Base-by-base conservation (phyloP, 108 stramenopile species). In the Skeletonema grethae region DNA sequence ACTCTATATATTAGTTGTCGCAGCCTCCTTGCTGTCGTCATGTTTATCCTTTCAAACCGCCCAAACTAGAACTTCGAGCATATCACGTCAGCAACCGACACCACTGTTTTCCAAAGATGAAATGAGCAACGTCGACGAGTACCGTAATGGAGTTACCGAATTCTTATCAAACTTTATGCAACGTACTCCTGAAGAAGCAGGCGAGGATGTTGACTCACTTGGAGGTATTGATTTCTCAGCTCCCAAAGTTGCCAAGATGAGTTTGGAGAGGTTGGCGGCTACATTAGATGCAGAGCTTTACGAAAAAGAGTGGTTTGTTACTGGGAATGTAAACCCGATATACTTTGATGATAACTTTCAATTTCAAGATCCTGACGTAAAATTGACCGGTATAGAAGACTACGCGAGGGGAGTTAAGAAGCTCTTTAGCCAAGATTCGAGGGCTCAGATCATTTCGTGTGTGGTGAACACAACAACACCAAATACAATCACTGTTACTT, bases 301-400 rank as follows among this genome's bases (percentile, higher is more conserved):
- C 59, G 85, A 90, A 28, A 87, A 77, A 38, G 94, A 95, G 63
- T 95, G 94, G 94, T 95, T 95, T 71, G 94, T 95, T 24, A 91
- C 94, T 1, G 94, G 94, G 24, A 79, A 81, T 18, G 90, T 92
- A 5, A 91, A 89, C 75, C 91, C 91, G 18, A 65, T 62, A 1
- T 89, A 87, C 61, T 95, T 95, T 70, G 66, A 82, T 5, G 92
- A 90, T 15, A 45, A 45, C 10, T 95, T 95, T 82, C 65, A 78
- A 53, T 95, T 95, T 79, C 82, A 90, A 69, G 95, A 95, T 81
- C 95, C 95, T 1, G 90, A 95, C 67, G 95, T 95, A 0, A 82
- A 88, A 28, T 43, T 95, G 6, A 73, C 73, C 7, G 92, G 95
- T 1, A 83, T 93, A 18, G 83, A 91, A 67, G 88, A 88, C 2